Percentiles rank a stretch among this genome's conserved stretches.
phyloP scores from a whole-genome alignment of 805 yeast species.

The Jamesozyma rosinii region DNA sequence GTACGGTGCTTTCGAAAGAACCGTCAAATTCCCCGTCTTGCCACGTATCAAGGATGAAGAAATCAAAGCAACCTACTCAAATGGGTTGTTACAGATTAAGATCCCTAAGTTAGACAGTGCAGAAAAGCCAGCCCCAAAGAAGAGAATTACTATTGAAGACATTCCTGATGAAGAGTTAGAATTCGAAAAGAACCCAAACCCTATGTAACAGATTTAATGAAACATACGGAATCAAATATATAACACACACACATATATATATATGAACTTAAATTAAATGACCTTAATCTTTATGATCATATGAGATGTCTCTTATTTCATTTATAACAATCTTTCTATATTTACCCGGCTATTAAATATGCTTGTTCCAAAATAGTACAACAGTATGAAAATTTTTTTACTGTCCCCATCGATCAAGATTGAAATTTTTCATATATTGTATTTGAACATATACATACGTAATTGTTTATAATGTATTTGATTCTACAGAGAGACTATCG shows the following conservation, averaged over 20 bases:
- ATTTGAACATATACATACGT: background rate
- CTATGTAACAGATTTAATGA: slow-evolving; percentile 27
- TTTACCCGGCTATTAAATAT: background rate
- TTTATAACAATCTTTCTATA: too few relatives aligned
- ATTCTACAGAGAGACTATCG: too few relatives aligned
- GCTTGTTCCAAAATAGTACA: background rate
- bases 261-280: too few relatives aligned
- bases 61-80: slow-evolving; percentile 44
- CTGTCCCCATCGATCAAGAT: background rate
- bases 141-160: slow-evolving; percentile 39
- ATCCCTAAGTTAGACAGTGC: slow-evolving; percentile 38
- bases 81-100: slow-evolving; percentile 45
- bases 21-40: slow-evolving; percentile 44
- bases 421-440: background rate
- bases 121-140: slow-evolving; percentile 34
- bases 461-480: too few relatives aligned
- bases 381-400: background rate
- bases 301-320: too few relatives aligned
- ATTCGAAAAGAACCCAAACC: slow-evolving; percentile 41
- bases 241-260: background rate
- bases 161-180: slow-evolving; percentile 42
- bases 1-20: slow-evolving; percentile 50
- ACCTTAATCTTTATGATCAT: too few relatives aligned
- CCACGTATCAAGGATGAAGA: slow-evolving; percentile 45
- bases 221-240: background rate